phyloP scores from a whole-genome alignment of 768 basidiomycete genomes.

The Kwoniella pini region DNA sequence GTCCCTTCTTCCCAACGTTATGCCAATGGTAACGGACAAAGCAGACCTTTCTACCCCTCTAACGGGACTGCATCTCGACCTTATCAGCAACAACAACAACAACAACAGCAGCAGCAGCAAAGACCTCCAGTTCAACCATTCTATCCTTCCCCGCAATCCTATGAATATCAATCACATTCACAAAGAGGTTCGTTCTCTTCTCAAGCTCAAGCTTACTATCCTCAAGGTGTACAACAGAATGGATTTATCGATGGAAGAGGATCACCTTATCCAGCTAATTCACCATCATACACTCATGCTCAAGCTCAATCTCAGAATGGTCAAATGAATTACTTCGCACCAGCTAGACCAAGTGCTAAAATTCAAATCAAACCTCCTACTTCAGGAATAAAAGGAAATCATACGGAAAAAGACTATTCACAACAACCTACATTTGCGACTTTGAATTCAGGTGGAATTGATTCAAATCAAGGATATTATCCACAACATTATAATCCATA shows the following conservation, averaged over 20 bases:
- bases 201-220: slow-evolving; percentile 7
- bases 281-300: not conserved
- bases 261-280: slow-evolving; percentile 10
- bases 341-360: slow-evolving; percentile 25
- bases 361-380: slow-evolving; percentile 30
- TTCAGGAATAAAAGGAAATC: not conserved
- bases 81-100: slow-evolving; percentile 1
- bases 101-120: slow-evolving; percentile 1
- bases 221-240: slow-evolving; percentile 3
- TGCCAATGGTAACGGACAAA: not conserved
- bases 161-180: slow-evolving; percentile 12
- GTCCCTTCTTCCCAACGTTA: slow-evolving; percentile 3
- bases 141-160: slow-evolving; percentile 11
- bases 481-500: slow-evolving; percentile 37
- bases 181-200: slow-evolving; percentile 29
- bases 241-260: slow-evolving; percentile 17
- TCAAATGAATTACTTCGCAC: slow-evolving; percentile 30
- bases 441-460: not conserved
- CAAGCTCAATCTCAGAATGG: slow-evolving; percentile 1
- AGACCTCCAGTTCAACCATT: slow-evolving; percentile 11
- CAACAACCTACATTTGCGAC: slow-evolving; percentile 13
- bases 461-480: slow-evolving; percentile 18
- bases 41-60: slow-evolving; percentile 9
- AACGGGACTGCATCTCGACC: slow-evolving; percentile 4
- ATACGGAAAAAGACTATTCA: not conserved